Evolutionary conservation across 805 yeast genomes (phyloP).

Genomic region (Lipomyces japonicus): DNA sequence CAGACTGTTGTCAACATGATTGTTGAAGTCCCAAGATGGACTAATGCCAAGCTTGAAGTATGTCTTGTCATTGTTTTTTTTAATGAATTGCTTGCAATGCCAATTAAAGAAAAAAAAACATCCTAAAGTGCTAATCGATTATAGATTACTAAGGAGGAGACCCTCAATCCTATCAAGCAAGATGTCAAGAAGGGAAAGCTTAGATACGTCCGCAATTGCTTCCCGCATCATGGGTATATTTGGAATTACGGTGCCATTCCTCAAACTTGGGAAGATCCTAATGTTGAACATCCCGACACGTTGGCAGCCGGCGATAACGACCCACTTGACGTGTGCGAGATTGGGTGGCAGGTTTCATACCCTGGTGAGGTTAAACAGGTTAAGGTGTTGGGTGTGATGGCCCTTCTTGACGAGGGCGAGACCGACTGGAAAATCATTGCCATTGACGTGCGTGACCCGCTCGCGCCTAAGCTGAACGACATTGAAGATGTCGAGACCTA

Average conservation of each 20-base stretch:
- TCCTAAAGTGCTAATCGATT: not conserved
- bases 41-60: constrained; percentile 88
- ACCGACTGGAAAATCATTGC: constrained; percentile 96
- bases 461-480: constrained; percentile 81
- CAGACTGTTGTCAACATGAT: constrained; percentile 83
- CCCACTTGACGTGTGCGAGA: constrained; percentile 92
- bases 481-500: constrained; percentile 85
- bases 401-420: constrained; percentile 94
- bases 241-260: constrained; percentile 98
- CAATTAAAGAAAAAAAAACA: not conserved
- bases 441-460: constrained; percentile 81
- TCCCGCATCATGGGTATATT: constrained; percentile 98
- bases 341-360: constrained; percentile 57
- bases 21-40: constrained; percentile 98
- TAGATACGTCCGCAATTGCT: constrained; percentile 90
- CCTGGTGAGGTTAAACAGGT: constrained; percentile 80
- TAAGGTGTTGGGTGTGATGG: constrained; percentile 90
- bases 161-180: constrained; percentile 90
- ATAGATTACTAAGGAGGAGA: constrained; percentile 56
- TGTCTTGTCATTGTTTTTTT: not conserved
- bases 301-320: constrained; percentile 82
- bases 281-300: constrained; percentile 45
- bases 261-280: constrained; percentile 98
- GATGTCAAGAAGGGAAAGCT: constrained; percentile 89
- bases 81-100: not conserved